Evolutionary conservation across 2,329 filamentous ascomycete genomes (phyloP), one percentile per base, ranked within the genome.

Genomic region (Sporothrix luriei): DNA sequence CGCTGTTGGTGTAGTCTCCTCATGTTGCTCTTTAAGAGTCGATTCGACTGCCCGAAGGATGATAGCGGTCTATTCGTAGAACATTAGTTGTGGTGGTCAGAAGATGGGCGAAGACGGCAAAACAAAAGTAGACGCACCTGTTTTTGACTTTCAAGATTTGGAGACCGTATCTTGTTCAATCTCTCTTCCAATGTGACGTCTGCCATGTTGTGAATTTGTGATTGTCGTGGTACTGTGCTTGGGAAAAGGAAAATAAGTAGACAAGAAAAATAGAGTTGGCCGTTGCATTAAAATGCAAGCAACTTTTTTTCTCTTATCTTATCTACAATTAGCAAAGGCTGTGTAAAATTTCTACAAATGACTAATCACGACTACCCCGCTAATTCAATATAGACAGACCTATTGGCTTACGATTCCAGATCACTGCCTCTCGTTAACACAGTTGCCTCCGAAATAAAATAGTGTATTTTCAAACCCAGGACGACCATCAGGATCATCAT

Each of bases 81-180:
- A 55, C 33, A 24, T n/a, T 19, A 76, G 73, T 49, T 71, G 29
- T 33, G 29, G 29, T 26, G 21, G 52, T 24, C 7, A 54, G 46
- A 52, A 29, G 33, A 33, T 24, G 29, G 40, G 14, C 14, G 26
- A 29, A 49, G n/a, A 29, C n/a, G 54, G 1, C 24, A 26, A 59
- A 26, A 21, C 49, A 48, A 54, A 62, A 19, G 38, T 43, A 24
- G 26, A 49, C 83, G 75, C 83, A 95, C 93, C 87, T 94, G 93
- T 80, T 97, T 89, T 82, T 97, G 94, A 79, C 92, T 97, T 81
- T 98, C 92, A 76, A 97, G 88, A 81, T 97, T 97, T 69, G 95
- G 95, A 78, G 92, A 95, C 82, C 95, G 92, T 80, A 98, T 97
- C 87, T 96, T 97, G 83, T 94, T 92, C 79, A 99, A 88, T 84